These are phyloP conservation scores for Aspergillus biplanus DNA, from an alignment of 495 filamentous ascomycete genomes.

Conservation along the genomic window DNA sequence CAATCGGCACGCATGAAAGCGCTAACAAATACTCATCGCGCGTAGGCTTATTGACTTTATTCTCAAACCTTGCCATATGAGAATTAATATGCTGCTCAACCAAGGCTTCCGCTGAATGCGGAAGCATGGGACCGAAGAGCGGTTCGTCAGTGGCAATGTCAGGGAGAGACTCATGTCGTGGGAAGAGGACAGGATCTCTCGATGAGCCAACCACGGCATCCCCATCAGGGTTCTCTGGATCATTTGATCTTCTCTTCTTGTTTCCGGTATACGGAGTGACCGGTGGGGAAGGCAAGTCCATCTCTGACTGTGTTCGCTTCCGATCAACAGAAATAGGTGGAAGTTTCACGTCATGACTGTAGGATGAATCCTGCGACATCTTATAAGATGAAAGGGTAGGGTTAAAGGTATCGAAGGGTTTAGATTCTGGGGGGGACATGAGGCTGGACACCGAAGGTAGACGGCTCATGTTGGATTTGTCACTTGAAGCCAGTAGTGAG, in stretches of 20 bases:
- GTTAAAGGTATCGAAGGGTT: constrained; percentile 64
- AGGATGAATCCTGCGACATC: constrained; percentile 34
- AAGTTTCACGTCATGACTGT: constrained; percentile 47
- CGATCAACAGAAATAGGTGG: constrained; percentile 54
- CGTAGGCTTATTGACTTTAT: constrained; percentile 64
- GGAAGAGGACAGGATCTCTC: constrained; percentile 66
- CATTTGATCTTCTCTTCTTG: constrained; percentile 51
- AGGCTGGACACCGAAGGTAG: constrained; percentile 61
- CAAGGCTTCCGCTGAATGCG: constrained; percentile 52
- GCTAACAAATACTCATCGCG: constrained; percentile 71
- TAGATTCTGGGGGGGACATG: constrained; percentile 75
- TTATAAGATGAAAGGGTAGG: constrained; percentile 39
- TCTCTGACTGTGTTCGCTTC: constrained; percentile 52
- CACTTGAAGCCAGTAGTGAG: constrained; percentile 28
- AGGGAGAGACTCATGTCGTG: constrained; percentile 48
- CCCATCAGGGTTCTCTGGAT: constrained; percentile 44
- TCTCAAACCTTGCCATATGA: constrained; percentile 59
- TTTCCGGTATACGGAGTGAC: constrained; percentile 67
- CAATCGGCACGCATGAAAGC: constrained; percentile 67
- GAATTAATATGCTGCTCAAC: constrained; percentile 69
- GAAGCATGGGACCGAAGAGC: constrained; percentile 56
- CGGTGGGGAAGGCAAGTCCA: constrained; percentile 69
- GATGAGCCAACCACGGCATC: constrained; percentile 38
- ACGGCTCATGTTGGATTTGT: constrained; percentile 49
- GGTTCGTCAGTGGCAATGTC: constrained; percentile 54